phyloP scores from a whole-genome alignment of 352 stramenopile species.

The Globisporangium megalacanthum region DNA sequence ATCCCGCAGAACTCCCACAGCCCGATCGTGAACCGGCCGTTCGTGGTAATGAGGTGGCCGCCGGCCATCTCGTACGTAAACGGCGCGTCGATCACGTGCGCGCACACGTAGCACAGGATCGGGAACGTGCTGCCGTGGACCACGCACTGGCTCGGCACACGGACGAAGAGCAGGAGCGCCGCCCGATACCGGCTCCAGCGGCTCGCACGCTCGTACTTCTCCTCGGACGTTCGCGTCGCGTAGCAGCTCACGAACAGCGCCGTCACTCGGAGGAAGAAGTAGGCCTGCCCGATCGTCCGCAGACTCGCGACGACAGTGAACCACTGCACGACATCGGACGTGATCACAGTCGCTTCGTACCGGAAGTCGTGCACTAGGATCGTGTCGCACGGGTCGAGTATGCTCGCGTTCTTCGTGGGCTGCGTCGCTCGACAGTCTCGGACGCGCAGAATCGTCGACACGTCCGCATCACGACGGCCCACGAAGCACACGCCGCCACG shows the following conservation, averaged over 20 bases:
- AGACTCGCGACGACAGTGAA: slow-evolving; percentile 21
- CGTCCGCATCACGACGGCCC: not conserved
- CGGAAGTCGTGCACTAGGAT: slow-evolving; percentile 40
- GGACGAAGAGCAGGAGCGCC: slow-evolving; percentile 26
- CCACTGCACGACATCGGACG: slow-evolving; percentile 23
- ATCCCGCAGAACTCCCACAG: slow-evolving; percentile 21
- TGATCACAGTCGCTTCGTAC: slow-evolving; percentile 24
- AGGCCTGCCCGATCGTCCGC: slow-evolving; percentile 7
- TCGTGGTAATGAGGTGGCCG: slow-evolving; percentile 22
- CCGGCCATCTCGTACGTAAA: slow-evolving; percentile 31
- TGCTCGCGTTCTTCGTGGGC: not conserved
- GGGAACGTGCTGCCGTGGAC: slow-evolving; percentile 42
- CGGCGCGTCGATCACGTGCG: slow-evolving; percentile 37
- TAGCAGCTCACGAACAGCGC: slow-evolving; percentile 11
- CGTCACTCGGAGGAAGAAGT: slow-evolving; percentile 7
- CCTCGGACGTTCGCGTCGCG: slow-evolving; percentile 5
- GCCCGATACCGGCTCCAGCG: not conserved
- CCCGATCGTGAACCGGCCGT: slow-evolving; percentile 21
- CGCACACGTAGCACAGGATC: slow-evolving; percentile 34
- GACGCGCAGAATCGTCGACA: slow-evolving; percentile 8
- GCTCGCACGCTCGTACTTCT: not conserved
- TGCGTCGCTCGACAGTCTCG: slow-evolving; percentile 7
- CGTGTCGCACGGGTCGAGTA: slow-evolving; percentile 18
- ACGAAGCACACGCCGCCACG: not conserved
- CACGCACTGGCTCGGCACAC: slow-evolving; percentile 42